Percentiles rank a stretch among this genome's conserved stretches.
Conservation (phyloP, 2,329 filamentous ascomycete species). For the Corynespora cassiicola region DNA sequence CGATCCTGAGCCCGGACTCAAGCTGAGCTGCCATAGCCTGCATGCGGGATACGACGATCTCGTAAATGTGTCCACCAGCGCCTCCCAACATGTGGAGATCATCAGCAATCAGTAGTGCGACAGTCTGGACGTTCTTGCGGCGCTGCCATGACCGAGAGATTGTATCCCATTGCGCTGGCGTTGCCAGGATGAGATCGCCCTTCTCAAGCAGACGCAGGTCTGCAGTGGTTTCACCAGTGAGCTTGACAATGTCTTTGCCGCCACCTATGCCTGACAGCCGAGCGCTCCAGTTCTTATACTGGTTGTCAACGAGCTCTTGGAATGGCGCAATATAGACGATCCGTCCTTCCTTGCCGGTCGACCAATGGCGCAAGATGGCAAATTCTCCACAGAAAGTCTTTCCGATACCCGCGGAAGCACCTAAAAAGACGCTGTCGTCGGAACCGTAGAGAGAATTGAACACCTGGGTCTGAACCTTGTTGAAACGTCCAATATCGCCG, state of each 20-base stretch:
- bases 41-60: constrained; percentile 97
- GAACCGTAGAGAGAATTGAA: constrained; percentile 93
- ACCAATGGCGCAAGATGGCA: constrained; percentile 87
- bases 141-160: constrained; percentile 96
- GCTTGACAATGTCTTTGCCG: constrained; percentile 88
- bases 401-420: constrained; percentile 90
- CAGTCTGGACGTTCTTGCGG: constrained; percentile 90
- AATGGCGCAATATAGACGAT: constrained; percentile 95
- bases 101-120: constrained; percentile 92
- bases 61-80: constrained; percentile 85
- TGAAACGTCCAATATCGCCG: constrained; percentile 85
- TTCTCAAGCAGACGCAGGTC: constrained; percentile 88
- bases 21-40: constrained; percentile 92
- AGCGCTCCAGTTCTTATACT: constrained; percentile 83
- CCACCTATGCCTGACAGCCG: constrained; percentile 75
- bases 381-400: constrained; percentile 98
- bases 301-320: constrained; percentile 87
- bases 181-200: constrained; percentile 89
- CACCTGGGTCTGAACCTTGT: constrained; percentile 95
- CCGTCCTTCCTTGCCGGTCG: constrained; percentile 71
- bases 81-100: constrained; percentile 94
- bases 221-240: constrained; percentile 89
- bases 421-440: constrained; percentile 92
- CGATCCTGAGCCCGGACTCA: constrained; percentile 81
- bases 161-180: constrained; percentile 94